Percentiles rank a stretch among this genome's conserved stretches.
phyloP scores from a whole-genome alignment of 2,329 filamentous ascomycete species.

The Alternaria rosae region DNA sequence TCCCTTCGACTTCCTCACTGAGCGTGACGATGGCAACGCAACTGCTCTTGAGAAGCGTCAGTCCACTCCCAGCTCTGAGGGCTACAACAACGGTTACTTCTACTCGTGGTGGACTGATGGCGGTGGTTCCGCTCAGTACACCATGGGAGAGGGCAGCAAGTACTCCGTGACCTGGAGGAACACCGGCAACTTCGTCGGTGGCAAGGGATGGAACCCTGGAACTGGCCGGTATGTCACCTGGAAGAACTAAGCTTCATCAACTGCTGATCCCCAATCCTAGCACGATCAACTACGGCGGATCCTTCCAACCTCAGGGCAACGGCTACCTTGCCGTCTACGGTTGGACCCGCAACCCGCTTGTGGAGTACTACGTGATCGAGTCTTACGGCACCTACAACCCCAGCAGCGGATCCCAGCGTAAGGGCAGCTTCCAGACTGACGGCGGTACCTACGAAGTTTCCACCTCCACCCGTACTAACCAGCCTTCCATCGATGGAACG shows the following conservation, averaged over 20 bases:
- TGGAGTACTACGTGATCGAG: slow-evolving; percentile 67
- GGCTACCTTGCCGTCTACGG: slow-evolving; percentile 58
- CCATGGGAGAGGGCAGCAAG: slow-evolving; percentile 27
- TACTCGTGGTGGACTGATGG: slow-evolving; percentile 68
- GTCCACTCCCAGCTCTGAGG: slow-evolving; percentile 56
- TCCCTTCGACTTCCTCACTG: slow-evolving; percentile 27
- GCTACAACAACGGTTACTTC: slow-evolving; percentile 58
- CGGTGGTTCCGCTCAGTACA: slow-evolving; percentile 34
- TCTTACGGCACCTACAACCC: slow-evolving; percentile 57
- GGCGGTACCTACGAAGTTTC: slow-evolving; percentile 62
- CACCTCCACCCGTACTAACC: slow-evolving; percentile 56
- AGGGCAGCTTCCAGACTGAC: slow-evolving; percentile 60
- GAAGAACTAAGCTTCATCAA: not conserved
- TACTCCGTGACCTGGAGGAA: slow-evolving; percentile 34
- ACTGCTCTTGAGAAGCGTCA: slow-evolving; percentile 26
- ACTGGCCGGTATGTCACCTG: slow-evolving; percentile 54
- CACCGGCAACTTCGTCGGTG: slow-evolving; percentile 35
- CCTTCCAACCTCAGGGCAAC: slow-evolving; percentile 27
- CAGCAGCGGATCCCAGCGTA: slow-evolving; percentile 51
- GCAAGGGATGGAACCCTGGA: slow-evolving; percentile 45
- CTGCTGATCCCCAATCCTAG: not conserved
- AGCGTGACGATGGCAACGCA: slow-evolving; percentile 30
- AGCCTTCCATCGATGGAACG: slow-evolving; percentile 62
- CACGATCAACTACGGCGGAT: slow-evolving; percentile 26
- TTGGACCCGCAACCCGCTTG: slow-evolving; percentile 60